These are phyloP conservation scores for Megacollybia platyphylla DNA, from an alignment of 1,284 basidiomycete species.

Conservation along the genomic window DNA sequence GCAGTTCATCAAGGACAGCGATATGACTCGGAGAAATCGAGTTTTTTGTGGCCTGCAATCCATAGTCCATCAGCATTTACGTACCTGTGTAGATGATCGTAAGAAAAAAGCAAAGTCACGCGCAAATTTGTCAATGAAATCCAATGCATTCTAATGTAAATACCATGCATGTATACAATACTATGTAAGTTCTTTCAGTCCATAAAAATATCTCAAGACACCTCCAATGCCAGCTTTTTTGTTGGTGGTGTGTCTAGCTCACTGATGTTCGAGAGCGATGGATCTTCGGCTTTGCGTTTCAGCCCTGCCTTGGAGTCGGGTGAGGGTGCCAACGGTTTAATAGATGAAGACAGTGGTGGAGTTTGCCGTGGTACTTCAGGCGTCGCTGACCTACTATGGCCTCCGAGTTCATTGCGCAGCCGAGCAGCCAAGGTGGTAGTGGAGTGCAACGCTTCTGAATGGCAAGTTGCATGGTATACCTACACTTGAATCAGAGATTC, in stretches of 20 bases:
- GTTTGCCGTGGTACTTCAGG: constrained; percentile 43
- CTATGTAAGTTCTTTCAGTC: too few relatives aligned
- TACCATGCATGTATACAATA: too few relatives aligned
- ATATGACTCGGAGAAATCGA: too few relatives aligned
- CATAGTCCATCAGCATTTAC: too few relatives aligned
- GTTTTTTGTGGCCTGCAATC: too few relatives aligned
- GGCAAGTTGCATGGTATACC: constrained; percentile 89
- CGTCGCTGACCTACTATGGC: constrained; percentile 58
- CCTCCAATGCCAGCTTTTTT: constrained; percentile 39
- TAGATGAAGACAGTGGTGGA: constrained; percentile 19
- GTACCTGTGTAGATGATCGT: too few relatives aligned
- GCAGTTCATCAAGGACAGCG: constrained; percentile 25
- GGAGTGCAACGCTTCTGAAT: constrained; percentile 62
- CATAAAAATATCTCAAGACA: too few relatives aligned
- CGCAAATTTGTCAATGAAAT: constrained; percentile 24
- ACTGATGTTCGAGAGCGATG: constrained; percentile 24
- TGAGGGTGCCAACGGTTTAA: constrained; percentile 27
- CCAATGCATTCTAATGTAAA: constrained; percentile 3
- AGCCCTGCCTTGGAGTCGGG: constrained; percentile 38
- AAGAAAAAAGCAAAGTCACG: too few relatives aligned
- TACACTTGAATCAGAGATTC: constrained; percentile 14
- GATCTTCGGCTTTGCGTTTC: constrained; percentile 60
- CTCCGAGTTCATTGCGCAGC: constrained; percentile 44
- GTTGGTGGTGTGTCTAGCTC: constrained; percentile 36
- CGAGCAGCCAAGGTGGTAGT: constrained; percentile 52